Base-by-base conservation (phyloP, 805 yeast genomes). In the Starmerella kuoi region DNA sequence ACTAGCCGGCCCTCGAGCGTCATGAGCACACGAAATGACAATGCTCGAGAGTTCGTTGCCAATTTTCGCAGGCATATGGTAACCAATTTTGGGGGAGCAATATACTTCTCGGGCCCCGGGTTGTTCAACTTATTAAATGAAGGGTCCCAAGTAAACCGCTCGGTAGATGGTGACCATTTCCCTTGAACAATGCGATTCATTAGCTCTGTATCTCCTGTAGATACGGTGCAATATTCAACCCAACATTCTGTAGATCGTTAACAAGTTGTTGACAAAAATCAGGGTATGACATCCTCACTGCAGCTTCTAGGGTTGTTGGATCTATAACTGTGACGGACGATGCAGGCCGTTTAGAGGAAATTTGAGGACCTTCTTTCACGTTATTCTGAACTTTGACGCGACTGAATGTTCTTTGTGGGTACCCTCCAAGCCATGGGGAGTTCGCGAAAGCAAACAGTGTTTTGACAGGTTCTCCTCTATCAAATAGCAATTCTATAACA, bases 381-480 rank as follows among this genome's bases (percentile, higher is more conserved):
- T 18, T 23, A 20, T 22, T 23, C 38, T 28, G 28, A 5, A 23
- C 43, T 25, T 32, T 40, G 33, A 36, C 32, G 18, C 40, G 42
- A 34, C 37, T 45, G 28, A 40, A 36, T 9, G 41, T 31, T n/a
- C 46, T 40, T 31, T 42, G 49, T 17, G 52, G 45, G 30, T 46
- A 46, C 3, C 44, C 40, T 5, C 52, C 52, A 22, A 49, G 27
- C 50, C 50, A 49, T 7, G 46, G 40, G 8, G 49, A 41, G 25
- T 49, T 49, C 4, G 47, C 45, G 4, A 48, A 23, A 14, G 38
- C 33, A 28, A 30, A 42, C n/a, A 43, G 18, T 2, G 26, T 23
- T 15, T 35, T 35, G 2, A 17, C 32, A 14, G 32, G 18, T 4
- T 21, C 30, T 2, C 14, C 5, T 3, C 20, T 27, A 1, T 20